These are phyloP conservation scores for Tulasnella sp. DNA, from an alignment of 768 basidiomycete genomes.

Conservation along the genomic window DNA sequence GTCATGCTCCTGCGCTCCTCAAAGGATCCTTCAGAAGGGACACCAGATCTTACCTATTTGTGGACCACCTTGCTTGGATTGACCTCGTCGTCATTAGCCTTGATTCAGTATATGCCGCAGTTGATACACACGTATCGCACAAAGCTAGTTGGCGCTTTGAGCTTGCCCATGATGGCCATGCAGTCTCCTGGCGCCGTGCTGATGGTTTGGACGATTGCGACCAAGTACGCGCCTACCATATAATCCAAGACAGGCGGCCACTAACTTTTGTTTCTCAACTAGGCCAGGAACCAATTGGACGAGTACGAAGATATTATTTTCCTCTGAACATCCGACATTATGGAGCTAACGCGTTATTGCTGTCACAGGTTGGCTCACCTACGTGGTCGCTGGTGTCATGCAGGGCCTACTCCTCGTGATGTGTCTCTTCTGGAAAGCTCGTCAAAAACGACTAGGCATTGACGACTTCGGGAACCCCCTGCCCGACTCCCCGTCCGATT, in stretches of 20 bases:
- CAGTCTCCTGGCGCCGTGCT: constrained; percentile 82
- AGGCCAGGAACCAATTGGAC: constrained; percentile 81
- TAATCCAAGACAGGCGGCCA: background rate
- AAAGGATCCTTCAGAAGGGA: constrained; percentile 31
- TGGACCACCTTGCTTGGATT: constrained; percentile 90
- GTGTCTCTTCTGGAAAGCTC: constrained; percentile 76
- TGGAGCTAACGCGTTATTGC: background rate
- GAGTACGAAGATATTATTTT: constrained; percentile 32
- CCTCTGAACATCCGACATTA: background rate
- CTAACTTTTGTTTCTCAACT: background rate
- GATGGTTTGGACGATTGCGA: constrained; percentile 77
- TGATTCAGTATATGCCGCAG: constrained; percentile 83
- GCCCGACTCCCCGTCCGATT: constrained; percentile 5
- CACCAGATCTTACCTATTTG: constrained; percentile 32
- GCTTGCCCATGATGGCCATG: constrained; percentile 92
- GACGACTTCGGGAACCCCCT: constrained; percentile 80
- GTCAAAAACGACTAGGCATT: constrained; percentile 62
- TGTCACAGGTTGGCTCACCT: constrained; percentile 62
- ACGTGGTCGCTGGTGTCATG: constrained; percentile 71
- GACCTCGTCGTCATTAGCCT: constrained; percentile 63
- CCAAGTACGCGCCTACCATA: constrained; percentile 35
- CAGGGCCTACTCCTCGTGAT: constrained; percentile 73
- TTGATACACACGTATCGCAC: constrained; percentile 64
- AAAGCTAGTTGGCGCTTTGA: constrained; percentile 83
- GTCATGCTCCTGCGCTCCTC: constrained; percentile 40